Evolutionary conservation across 805 yeast genomes (phyloP), one percentile per base, ranked within the genome.

Genomic region (Candida namnaoensis): DNA sequence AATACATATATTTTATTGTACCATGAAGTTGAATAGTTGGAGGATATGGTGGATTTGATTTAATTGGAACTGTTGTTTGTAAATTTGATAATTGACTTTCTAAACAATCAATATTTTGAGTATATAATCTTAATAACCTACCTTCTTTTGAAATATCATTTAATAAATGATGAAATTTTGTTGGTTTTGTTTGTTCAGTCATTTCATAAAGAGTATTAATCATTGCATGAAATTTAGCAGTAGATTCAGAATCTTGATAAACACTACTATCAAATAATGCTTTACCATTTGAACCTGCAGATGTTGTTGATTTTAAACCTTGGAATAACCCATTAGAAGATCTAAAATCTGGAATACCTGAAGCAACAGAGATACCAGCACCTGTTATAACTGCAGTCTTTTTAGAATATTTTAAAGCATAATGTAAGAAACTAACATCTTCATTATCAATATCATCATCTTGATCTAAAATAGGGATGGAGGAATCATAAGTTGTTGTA

Each of bases 261-360:
- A 88, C 82, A 36, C 80, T 75, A 38, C 85, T 80, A 56, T 88
- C 95, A 57, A 88, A 88, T 46, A 88, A 65, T 36, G 83, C 82
- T 56, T 82, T 82, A 13, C 88, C 88, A 45, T 56, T 56, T 0
- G 60, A 47, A 4, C 61, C 60, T 4, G 66, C 57, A 11, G 70
- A 56, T 50, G 75, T 56, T 3, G 61, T 54, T 1, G 56, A 48
- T 35, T 66, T 64, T 34, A 77, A 58, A 12, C 76, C 74, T 42
- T 76, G 74, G 56, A 88, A 86, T 38, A 88, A 68, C 2, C 95
- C 95, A 45, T 78, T 66, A 1, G 87, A 74, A 7, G 95, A 83
- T 56, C 96, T 65, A 55, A 88, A 83, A 52, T 83, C 93, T 4
- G 96, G 96, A 34, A 88, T 88, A 5, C 96, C 96, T 1, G 95